Evolutionary conservation across 345 rosid species (phyloP).

Genomic region (Heritiera littoralis): DNA sequence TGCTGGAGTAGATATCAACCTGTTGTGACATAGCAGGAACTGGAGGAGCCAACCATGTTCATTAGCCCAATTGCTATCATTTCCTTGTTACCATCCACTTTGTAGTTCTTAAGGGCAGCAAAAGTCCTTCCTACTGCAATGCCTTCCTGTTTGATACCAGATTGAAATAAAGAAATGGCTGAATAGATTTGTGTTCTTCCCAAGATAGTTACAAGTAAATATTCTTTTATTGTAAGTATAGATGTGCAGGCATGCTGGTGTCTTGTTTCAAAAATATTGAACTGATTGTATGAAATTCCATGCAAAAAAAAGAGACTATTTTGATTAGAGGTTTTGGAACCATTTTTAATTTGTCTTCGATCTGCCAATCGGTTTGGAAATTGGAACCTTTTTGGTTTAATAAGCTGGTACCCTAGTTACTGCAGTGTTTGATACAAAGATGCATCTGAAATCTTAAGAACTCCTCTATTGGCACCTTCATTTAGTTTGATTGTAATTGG

Average conservation of each 20-base stretch:
- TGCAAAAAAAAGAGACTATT: not conserved
- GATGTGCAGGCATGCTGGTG: not conserved
- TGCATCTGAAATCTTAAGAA: no score
- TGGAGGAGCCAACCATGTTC: conserved; percentile 91
- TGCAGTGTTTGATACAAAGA: no score
- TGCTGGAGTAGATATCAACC: conserved; percentile 32
- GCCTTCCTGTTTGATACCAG: conserved; percentile 69
- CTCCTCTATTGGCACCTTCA: not conserved
- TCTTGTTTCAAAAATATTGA: not conserved
- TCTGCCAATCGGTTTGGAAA: not conserved
- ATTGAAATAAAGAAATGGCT: not conserved
- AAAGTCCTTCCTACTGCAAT: conserved; percentile 97
- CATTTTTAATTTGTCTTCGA: not conserved
- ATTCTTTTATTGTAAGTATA: not conserved
- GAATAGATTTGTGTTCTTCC: not conserved
- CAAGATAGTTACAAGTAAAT: not conserved
- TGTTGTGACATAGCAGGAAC: conserved; percentile 89
- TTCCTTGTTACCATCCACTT: conserved; percentile 96
- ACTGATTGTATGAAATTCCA: not conserved
- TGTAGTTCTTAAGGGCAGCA: conserved; percentile 80
- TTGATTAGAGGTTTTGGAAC: not conserved
- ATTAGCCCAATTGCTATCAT: conserved; percentile 95
- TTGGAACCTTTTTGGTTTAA: not conserved
- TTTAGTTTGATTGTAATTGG: not conserved
- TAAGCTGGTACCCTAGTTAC: no score